These are phyloP conservation scores for Penicillium diatomitis DNA, from an alignment of 495 filamentous ascomycete species.

Conservation along the genomic window DNA sequence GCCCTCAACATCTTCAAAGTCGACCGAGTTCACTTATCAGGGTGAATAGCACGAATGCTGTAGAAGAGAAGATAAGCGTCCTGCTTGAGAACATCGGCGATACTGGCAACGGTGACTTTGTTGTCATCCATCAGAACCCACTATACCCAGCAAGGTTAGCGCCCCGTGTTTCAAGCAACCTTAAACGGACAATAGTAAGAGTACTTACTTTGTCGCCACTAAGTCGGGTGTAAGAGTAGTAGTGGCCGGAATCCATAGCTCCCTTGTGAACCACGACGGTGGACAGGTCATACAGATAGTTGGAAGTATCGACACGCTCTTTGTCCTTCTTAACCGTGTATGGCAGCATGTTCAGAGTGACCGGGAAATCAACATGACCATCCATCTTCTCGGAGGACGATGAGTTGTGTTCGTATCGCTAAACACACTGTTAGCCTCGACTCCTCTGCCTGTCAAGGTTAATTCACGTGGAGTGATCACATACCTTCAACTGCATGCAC, in stretches of 20 bases:
- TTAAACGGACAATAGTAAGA: background rate
- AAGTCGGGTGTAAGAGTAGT: slow-evolving; percentile 71
- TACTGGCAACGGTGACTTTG: slow-evolving; percentile 68
- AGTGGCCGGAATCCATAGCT: slow-evolving; percentile 83
- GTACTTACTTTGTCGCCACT: slow-evolving; percentile 59
- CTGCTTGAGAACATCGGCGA: slow-evolving; percentile 69
- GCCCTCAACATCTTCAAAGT: background rate
- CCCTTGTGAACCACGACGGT: slow-evolving; percentile 79
- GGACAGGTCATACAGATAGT: slow-evolving; percentile 69
- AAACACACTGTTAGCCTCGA: background rate
- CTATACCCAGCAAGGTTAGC: slow-evolving; percentile 28
- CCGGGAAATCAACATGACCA: slow-evolving; percentile 69
- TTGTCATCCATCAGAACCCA: slow-evolving; percentile 94
- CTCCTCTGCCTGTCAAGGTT: background rate
- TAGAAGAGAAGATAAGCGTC: slow-evolving; percentile 88
- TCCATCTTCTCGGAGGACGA: slow-evolving; percentile 68
- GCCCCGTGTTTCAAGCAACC: background rate
- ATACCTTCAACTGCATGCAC: slow-evolving; percentile 86
- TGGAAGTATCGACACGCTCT: slow-evolving; percentile 28
- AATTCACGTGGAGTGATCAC: background rate
- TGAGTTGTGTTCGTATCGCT: slow-evolving; percentile 73
- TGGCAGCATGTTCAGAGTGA: slow-evolving; percentile 79
- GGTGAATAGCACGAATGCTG: slow-evolving; percentile 50
- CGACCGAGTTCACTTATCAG: background rate
- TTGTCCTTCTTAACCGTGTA: slow-evolving; percentile 60